A percentile compares a stretch with the other conserved stretches of the same genome.
These are phyloP conservation scores for Fusarium haematococcum DNA, from an alignment of 2,329 filamentous ascomycete species.

Conservation along the genomic window DNA sequence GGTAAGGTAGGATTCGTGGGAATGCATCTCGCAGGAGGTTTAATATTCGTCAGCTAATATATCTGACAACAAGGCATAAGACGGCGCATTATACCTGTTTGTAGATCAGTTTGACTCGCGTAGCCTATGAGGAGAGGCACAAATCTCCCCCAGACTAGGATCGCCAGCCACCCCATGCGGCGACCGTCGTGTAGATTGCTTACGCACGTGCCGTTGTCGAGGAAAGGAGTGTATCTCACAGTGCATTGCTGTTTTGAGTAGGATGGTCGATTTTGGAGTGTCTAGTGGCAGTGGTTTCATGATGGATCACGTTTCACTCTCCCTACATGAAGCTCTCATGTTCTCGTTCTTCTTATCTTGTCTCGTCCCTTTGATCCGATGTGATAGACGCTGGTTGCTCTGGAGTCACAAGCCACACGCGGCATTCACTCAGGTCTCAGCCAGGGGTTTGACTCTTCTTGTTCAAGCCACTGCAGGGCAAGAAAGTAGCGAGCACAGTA, in stretches of 20 bases:
- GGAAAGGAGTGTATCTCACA: constrained; percentile 22
- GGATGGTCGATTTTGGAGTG: not conserved
- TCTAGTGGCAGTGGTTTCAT: constrained; percentile 1
- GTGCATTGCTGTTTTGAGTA: constrained; percentile 19
- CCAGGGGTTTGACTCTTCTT: not conserved
- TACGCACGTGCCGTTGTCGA: not conserved
- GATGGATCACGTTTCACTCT: not conserved
- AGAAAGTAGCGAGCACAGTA: not conserved
- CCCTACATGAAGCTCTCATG: not conserved
- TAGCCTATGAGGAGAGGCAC: not conserved
- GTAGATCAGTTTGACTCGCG: constrained; percentile 9
- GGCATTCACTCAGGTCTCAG: not conserved
- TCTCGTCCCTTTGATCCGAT: not conserved
- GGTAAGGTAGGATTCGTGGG: not conserved
- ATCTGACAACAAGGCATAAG: not conserved
- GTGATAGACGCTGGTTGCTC: not conserved
- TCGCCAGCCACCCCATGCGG: constrained; percentile 12
- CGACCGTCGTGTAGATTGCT: constrained; percentile 8
- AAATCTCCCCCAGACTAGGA: constrained; percentile 37
- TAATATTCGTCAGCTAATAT: constrained; percentile 9
- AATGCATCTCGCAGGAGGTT: constrained; percentile 11
- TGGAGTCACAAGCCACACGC: not conserved
- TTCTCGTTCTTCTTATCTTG: not conserved
- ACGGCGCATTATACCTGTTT: constrained; percentile 2
- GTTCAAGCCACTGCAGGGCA: not conserved